phyloP scores from a whole-genome alignment of 2,329 filamentous ascomycete species.

The Cladorrhinum sp. region DNA sequence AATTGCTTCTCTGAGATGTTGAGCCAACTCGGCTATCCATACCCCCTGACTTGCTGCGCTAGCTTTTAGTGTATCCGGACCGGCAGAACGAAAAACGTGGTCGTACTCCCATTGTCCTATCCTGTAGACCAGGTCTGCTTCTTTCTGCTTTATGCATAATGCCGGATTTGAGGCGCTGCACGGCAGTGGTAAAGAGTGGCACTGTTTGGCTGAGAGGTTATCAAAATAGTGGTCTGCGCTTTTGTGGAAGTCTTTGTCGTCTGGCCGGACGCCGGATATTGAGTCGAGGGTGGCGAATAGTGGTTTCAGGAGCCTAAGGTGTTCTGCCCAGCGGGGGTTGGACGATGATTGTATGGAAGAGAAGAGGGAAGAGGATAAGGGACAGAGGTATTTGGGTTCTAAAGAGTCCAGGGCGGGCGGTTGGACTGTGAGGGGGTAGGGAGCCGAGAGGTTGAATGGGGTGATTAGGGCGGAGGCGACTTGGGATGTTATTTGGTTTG shows the following conservation, averaged over 20 bases:
- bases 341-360: constrained; percentile 42
- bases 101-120: constrained; percentile 79
- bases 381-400: constrained; percentile 69
- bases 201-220: constrained; percentile 75
- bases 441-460: constrained; percentile 39
- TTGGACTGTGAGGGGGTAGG: constrained; percentile 49
- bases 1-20: constrained; percentile 64
- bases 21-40: constrained; percentile 68
- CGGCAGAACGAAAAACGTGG: constrained; percentile 68
- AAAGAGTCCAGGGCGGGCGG: constrained; percentile 64
- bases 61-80: constrained; percentile 56
- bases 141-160: constrained; percentile 58
- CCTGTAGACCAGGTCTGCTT: constrained; percentile 69
- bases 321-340: constrained; percentile 56
- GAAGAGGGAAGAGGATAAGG: constrained; percentile 44
- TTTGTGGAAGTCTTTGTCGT: constrained; percentile 61
- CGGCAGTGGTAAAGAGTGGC: constrained; percentile 69
- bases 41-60: constrained; percentile 64
- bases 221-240: constrained; percentile 83
- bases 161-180: constrained; percentile 48
- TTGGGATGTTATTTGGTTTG: constrained; percentile 79
- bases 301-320: constrained; percentile 54
- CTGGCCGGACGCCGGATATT: constrained; percentile 61
- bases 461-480: constrained; percentile 72
- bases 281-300: constrained; percentile 62